A percentile compares a stretch with the other conserved stretches of the same genome.
phyloP scores from a whole-genome alignment of 225 moss, liverwort and hornwort genomes.

The Bryoerythrophyllum caledonicum region DNA sequence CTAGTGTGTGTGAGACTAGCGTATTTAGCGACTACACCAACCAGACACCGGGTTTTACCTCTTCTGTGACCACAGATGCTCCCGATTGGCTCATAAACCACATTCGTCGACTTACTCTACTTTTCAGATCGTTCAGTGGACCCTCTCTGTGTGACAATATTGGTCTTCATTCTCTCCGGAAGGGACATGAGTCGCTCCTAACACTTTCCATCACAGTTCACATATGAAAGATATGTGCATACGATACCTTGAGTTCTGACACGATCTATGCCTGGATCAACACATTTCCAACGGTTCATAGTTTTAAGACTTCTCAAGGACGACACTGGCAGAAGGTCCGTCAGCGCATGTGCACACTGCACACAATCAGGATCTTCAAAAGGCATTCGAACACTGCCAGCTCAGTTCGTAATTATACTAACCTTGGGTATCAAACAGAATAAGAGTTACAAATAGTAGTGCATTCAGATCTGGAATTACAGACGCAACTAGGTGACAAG shows the following conservation, averaged over 20 bases:
- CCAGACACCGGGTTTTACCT: no score
- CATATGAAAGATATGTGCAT: not conserved
- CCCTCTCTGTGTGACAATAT: no score
- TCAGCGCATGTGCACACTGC: not conserved
- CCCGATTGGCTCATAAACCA: no score
- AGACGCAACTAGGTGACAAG: no score
- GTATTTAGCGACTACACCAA: conserved; percentile 19
- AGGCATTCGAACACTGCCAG: not conserved
- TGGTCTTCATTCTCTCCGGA: no score
- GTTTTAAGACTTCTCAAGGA: no score
- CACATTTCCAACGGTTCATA: not conserved
- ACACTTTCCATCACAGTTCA: not conserved
- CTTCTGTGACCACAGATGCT: no score
- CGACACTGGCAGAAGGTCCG: not conserved
- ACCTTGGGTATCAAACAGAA: not conserved
- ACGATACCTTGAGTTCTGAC: not conserved
- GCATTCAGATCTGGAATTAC: no score
- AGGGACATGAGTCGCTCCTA: no score
- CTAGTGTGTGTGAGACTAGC: conserved; percentile 26
- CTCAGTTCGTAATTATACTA: not conserved
- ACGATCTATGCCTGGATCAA: not conserved
- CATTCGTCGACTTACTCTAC: no score
- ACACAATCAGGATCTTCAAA: not conserved
- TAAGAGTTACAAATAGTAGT: no score
- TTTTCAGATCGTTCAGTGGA: no score